phyloP scores from a whole-genome alignment of 768 basidiomycete genomes.

The Rubroboletus pulcherrimus region DNA sequence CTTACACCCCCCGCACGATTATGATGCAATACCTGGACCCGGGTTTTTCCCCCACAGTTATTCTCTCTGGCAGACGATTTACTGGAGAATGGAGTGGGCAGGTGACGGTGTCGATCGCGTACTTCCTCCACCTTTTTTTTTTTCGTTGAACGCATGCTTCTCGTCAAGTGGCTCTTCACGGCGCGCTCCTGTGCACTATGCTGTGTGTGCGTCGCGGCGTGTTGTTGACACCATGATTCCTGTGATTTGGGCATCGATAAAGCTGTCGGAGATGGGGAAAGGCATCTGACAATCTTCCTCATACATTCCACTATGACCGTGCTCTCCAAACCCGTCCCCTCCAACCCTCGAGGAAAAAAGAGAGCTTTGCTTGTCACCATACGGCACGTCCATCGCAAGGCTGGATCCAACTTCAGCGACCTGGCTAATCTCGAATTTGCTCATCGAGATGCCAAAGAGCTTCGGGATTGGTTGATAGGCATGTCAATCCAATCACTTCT shows the following conservation, averaged over 20 bases:
- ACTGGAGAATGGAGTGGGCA: background rate
- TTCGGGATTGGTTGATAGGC: conserved; percentile 20
- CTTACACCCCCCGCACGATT: background rate
- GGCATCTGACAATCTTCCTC: background rate
- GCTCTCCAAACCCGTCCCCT: background rate
- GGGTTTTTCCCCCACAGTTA: background rate
- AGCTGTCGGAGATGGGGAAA: too few relatives aligned
- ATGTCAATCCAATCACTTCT: background rate
- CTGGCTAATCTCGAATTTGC: conserved; percentile 10
- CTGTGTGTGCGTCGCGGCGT: background rate
- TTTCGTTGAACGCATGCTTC: background rate
- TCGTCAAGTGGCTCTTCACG: background rate
- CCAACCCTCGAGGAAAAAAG: conserved; percentile 2
- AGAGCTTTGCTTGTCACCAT: conserved; percentile 22
- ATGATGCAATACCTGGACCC: background rate
- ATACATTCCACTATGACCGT: background rate
- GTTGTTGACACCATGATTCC: background rate
- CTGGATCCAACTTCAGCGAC: background rate
- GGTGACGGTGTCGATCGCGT: background rate
- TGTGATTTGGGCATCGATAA: background rate
- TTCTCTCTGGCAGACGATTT: background rate
- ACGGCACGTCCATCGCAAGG: conserved; percentile 5
- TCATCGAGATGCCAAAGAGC: conserved; percentile 17
- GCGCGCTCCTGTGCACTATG: background rate
- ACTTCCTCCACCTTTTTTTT: background rate